These are phyloP conservation scores for Huiozyma sinensis DNA, from an alignment of 805 yeast species.

Conservation along the genomic window DNA sequence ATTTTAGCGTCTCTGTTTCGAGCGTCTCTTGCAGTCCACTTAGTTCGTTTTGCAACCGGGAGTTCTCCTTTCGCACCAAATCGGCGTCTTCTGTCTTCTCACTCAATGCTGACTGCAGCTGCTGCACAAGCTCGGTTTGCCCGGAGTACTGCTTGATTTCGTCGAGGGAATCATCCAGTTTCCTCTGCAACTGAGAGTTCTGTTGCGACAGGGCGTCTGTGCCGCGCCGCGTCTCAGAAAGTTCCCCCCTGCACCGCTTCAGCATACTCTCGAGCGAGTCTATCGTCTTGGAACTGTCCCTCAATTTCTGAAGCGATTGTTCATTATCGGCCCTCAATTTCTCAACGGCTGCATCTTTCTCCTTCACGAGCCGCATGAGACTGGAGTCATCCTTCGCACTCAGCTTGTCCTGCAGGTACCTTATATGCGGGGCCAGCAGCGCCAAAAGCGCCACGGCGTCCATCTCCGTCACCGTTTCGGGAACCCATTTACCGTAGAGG, in stretches of 20 bases:
- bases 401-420: not conserved
- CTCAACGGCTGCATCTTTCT: constrained; percentile 34
- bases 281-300: not conserved
- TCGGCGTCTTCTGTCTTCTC: constrained; percentile 11
- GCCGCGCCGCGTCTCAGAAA: not conserved
- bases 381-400: constrained; percentile 10
- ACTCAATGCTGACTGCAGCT: not conserved
- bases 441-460: constrained; percentile 1
- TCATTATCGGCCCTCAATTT: not conserved
- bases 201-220: not conserved
- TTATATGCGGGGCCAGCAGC: constrained; percentile 7
- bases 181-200: not conserved
- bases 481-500: constrained; percentile 1
- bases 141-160: too few species aligned
- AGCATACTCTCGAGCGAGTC: not conserved
- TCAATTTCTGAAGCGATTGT: not conserved
- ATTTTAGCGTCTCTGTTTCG: not conserved
- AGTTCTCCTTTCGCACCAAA: not conserved
- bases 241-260: too few species aligned
- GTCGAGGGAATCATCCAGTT: too few species aligned
- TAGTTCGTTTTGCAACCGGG: constrained; percentile 6
- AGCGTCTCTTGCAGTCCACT: constrained; percentile 8
- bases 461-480: not conserved
- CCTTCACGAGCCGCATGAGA: constrained; percentile 16
- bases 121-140: not conserved